Evolutionary conservation across 2,329 filamentous ascomycete species (phyloP).

Genomic region (Penicillium sp.): DNA sequence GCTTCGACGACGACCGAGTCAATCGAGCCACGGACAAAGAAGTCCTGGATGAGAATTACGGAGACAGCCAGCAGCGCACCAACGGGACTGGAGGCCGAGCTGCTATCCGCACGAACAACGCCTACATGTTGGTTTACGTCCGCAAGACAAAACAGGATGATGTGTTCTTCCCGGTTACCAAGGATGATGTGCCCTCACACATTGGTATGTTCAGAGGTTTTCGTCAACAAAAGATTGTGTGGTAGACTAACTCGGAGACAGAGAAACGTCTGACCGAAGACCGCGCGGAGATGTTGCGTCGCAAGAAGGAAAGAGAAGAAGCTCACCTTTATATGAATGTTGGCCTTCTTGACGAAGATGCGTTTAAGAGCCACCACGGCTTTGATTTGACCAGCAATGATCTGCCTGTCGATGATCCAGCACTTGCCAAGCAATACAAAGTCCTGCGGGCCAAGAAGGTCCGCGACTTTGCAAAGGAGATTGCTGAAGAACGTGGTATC

Average conservation of each 20-base stretch:
- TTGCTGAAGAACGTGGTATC: constrained; percentile 67
- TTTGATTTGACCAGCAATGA: constrained; percentile 78
- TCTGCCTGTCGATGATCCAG: constrained; percentile 57
- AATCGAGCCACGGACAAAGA: constrained; percentile 90
- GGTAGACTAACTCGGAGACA: constrained; percentile 34
- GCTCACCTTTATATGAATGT: constrained; percentile 88
- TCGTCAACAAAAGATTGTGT: too few species aligned
- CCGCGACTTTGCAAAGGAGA: constrained; percentile 65
- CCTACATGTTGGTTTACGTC: constrained; percentile 99
- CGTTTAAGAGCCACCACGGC: constrained; percentile 75
- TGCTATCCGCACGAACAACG: constrained; percentile 70
- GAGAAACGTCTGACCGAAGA: constrained; percentile 78
- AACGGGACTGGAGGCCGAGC: constrained; percentile 57
- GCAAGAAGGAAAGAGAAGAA: constrained; percentile 85
- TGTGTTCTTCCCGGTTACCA: constrained; percentile 71
- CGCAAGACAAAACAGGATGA: constrained; percentile 80
- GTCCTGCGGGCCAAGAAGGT: constrained; percentile 72
- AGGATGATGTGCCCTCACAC: constrained; percentile 75
- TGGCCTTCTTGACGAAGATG: constrained; percentile 74
- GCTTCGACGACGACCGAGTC: constrained; percentile 94
- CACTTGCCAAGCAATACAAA: constrained; percentile 68
- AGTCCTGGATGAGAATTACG: constrained; percentile 93
- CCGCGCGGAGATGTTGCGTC: constrained; percentile 67
- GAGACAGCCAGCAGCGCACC: constrained; percentile 69
- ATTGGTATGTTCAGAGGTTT: constrained; percentile 46